phyloP scores from a whole-genome alignment of 768 basidiomycete genomes.

The Mycena indigotica region DNA sequence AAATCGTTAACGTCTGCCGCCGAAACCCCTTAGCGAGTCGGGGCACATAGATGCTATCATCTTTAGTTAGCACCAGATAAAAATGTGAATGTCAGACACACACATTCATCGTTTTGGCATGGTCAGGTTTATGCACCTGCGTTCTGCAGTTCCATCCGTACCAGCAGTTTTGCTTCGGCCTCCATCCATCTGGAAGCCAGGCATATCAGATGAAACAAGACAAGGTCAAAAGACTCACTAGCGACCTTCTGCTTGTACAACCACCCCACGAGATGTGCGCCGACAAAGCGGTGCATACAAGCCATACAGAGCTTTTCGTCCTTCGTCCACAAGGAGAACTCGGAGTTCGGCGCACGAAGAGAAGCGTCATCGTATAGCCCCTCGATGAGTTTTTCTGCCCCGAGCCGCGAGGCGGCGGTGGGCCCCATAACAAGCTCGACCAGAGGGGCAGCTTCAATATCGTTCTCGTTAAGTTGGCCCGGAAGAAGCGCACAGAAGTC shows the following conservation, averaged over 20 bases:
- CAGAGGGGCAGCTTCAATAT: constrained; percentile 13
- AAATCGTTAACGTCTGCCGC: too few relatives aligned
- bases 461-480: constrained; percentile 11
- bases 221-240: not conserved
- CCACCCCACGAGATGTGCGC: constrained; percentile 12
- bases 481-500: constrained; percentile 11
- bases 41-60: not conserved
- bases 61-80: not conserved
- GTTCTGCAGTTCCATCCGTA: constrained; percentile 18
- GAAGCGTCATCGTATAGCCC: constrained; percentile 8
- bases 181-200: constrained; percentile 10
- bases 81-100: not conserved
- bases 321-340: constrained; percentile 10
- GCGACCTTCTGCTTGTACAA: not conserved
- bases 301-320: constrained; percentile 5
- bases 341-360: not conserved
- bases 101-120: constrained; percentile 17
- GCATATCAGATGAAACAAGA: not conserved
- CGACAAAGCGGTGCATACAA: constrained; percentile 10
- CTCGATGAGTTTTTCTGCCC: constrained; percentile 3
- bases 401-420: not conserved
- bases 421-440: constrained; percentile 11
- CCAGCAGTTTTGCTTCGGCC: constrained; percentile 17
- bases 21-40: not conserved
- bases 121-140: constrained; percentile 10